phyloP scores from a whole-genome alignment of 495 filamentous ascomycete genomes.

The Hypoxylon crocopeplum region DNA sequence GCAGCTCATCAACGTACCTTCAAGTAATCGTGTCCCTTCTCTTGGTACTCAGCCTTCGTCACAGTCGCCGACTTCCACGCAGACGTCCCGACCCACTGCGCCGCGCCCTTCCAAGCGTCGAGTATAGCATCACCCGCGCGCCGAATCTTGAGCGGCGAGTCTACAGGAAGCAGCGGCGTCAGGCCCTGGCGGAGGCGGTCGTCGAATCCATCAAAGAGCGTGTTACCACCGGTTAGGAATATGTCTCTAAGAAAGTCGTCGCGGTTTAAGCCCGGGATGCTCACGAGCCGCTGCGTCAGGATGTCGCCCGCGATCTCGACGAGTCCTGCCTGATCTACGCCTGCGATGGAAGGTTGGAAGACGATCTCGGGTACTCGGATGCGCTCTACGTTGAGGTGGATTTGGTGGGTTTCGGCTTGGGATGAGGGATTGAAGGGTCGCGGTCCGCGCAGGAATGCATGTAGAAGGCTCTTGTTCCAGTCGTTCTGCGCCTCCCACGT shows the following conservation, averaged over 20 bases:
- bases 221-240: constrained; percentile 94
- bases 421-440: constrained; percentile 82
- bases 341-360: constrained; percentile 91
- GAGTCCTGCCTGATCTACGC: constrained; percentile 91
- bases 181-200: constrained; percentile 78
- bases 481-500: constrained; percentile 91
- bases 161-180: constrained; percentile 72
- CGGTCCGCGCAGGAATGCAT: constrained; percentile 87
- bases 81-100: constrained; percentile 69
- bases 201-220: constrained; percentile 84
- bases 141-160: constrained; percentile 67
- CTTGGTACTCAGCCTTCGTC: constrained; percentile 77
- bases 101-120: constrained; percentile 93
- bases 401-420: constrained; percentile 81
- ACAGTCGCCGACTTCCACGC: constrained; percentile 60
- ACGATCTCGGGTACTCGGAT: constrained; percentile 96
- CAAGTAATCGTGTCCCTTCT: constrained; percentile 85
- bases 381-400: constrained; percentile 95
- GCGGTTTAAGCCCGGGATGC: constrained; percentile 57
- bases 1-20: constrained; percentile 62
- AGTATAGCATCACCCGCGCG: constrained; percentile 74
- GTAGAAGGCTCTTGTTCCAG: constrained; percentile 89
- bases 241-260: constrained; percentile 78
- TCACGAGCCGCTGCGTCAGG: constrained; percentile 74
- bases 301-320: constrained; percentile 89